Conservation (phyloP, 2,329 filamentous ascomycete genomes). For the Trichoderma endophyticum region DNA sequence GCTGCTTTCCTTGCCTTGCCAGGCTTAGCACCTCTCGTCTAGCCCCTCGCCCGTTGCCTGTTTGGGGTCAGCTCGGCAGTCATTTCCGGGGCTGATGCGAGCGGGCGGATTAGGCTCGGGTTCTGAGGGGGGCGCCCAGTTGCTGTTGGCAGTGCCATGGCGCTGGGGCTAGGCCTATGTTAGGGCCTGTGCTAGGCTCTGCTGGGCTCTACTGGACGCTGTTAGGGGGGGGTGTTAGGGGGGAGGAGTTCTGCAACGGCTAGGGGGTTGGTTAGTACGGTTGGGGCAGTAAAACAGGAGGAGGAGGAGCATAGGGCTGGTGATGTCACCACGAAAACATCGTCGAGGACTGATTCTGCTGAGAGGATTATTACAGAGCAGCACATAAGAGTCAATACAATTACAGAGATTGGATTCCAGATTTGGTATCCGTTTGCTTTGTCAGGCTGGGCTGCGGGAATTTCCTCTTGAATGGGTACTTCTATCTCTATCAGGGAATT, state of each 20-base stretch:
- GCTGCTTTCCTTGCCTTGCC: background rate
- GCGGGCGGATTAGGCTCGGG: slow-evolving; percentile 8
- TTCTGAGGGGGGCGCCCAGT: background rate
- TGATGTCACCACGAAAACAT: background rate
- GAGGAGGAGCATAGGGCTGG: background rate
- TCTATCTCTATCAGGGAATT: too few species aligned
- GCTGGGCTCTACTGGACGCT: background rate
- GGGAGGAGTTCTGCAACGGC: background rate
- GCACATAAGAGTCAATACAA: too few species aligned
- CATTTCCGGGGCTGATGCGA: slow-evolving; percentile 9
- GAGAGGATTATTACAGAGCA: too few species aligned
- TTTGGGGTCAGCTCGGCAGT: slow-evolving; percentile 7
- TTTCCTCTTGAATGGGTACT: too few species aligned
- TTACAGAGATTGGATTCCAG: too few species aligned
- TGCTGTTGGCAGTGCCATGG: background rate
- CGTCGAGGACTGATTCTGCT: too few species aligned
- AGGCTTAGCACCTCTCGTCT: background rate
- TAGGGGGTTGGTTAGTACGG: background rate
- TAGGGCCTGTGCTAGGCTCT: background rate
- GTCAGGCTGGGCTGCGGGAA: background rate
- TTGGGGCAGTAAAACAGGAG: background rate
- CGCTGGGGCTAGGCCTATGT: background rate
- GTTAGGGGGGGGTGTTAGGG: background rate
- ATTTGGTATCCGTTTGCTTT: background rate
- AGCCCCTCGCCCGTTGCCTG: background rate